Evolutionary conservation across 2,329 filamentous ascomycete species (phyloP), one percentile per base, ranked within the genome.

Genomic region (Calonectria henricotiae): DNA sequence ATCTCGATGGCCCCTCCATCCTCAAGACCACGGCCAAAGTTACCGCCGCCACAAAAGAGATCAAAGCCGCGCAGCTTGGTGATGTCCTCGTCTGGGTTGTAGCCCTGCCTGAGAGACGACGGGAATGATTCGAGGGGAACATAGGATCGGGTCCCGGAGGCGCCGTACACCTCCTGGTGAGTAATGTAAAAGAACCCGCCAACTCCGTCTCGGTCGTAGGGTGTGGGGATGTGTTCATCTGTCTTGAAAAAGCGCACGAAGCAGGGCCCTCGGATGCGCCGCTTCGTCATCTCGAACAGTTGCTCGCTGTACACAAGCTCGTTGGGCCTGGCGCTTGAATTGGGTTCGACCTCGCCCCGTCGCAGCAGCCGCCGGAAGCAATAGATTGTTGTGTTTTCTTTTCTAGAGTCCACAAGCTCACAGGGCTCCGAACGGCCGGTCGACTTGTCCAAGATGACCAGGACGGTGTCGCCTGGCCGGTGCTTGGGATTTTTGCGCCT

Each of bases 11-110:
- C 90, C 0, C 90, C 90, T 0, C 89, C 89, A 64, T 95, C 93
- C 79, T 95, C 93, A 12, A 97, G 83, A 0, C 93, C 94, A 35
- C 92, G 87, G 5, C 93, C 94, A 62, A 96, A 90, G 63, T 92
- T 94, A 0, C 94, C 94, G 20, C 92, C 91, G 0, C 94, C 94
- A 73, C 92, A 94, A 76, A 94, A 97, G 0, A 96, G 83, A 72
- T 94, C 93, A 4, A 96, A 81, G 0, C 91, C 92, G 5, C 83
- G 84, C 9, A 93, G 83, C 68, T 85, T 85, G 20, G 77, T 69
- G 67, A 78, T 68, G 5, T 69, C 37, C 1, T 70, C 73, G 0
- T 66, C 60, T 0, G 89, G 87, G 71, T 91, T 82, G 47, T 89
- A 89, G 0, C 90, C 90, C 79, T 93, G 87, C 0, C 82, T 84